Conservation (phyloP, 768 basidiomycete genomes). For the Tricholoma furcatifolium region DNA sequence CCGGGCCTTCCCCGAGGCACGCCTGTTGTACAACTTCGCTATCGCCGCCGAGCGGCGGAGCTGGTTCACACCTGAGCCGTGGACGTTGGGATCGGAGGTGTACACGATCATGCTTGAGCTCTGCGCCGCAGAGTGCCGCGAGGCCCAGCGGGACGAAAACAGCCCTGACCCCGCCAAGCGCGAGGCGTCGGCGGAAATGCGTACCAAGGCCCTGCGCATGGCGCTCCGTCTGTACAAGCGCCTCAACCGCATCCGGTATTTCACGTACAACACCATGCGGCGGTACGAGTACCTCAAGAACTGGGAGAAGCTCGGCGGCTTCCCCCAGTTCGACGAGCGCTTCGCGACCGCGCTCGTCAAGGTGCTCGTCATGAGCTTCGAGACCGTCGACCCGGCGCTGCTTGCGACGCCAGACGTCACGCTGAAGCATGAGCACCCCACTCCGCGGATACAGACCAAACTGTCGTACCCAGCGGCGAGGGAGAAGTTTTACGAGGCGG, state of each 20-base stretch:
- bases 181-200: neutral
- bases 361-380: constrained; percentile 28
- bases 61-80: constrained; percentile 46
- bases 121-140: constrained; percentile 43
- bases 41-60: constrained; percentile 58
- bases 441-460: neutral
- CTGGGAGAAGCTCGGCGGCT: constrained; percentile 18
- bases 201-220: constrained; percentile 5
- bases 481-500: neutral
- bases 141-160: constrained; percentile 16
- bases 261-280: neutral
- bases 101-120: constrained; percentile 73
- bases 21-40: constrained; percentile 54
- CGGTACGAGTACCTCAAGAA: neutral
- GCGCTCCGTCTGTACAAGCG: constrained; percentile 1
- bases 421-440: neutral
- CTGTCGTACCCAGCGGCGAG: neutral
- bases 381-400: neutral
- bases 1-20: constrained; percentile 56
- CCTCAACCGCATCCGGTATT: constrained; percentile 3
- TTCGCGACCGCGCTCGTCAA: constrained; percentile 66
- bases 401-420: neutral
- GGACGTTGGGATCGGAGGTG: constrained; percentile 64
- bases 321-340: constrained; percentile 54
- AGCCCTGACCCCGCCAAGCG: constrained; percentile 11